These are phyloP conservation scores for Daedalea quercina DNA, from an alignment of 768 basidiomycete genomes.

Conservation along the genomic window DNA sequence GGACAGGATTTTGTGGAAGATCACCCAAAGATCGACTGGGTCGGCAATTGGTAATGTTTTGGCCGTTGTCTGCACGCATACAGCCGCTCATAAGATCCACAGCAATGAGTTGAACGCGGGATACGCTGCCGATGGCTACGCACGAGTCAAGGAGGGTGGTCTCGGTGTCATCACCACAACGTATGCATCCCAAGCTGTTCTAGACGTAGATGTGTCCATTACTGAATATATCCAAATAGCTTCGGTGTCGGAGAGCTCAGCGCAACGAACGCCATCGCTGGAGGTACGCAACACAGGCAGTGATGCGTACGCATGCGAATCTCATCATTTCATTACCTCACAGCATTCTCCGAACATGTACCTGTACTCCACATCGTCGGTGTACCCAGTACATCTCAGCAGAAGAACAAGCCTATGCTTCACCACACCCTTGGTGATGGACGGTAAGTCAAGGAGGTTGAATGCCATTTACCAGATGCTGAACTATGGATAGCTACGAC, in stretches of 20 bases:
- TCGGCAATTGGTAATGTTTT: constrained; percentile 69
- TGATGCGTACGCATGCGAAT: background rate
- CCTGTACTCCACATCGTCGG: constrained; percentile 89
- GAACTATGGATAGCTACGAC: constrained; percentile 49
- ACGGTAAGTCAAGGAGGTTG: constrained; percentile 31
- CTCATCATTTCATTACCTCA: background rate
- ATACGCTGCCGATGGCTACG: constrained; percentile 92
- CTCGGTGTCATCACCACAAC: constrained; percentile 76
- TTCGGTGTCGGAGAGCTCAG: constrained; percentile 95
- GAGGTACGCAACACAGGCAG: constrained; percentile 36
- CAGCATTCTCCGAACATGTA: constrained; percentile 82
- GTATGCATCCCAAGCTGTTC: constrained; percentile 24
- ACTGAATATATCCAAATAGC: constrained; percentile 23
- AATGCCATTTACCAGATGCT: background rate
- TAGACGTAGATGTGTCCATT: background rate
- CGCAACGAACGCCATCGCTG: constrained; percentile 80
- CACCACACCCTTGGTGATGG: constrained; percentile 90
- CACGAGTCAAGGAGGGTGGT: constrained; percentile 71
- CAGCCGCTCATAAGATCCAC: background rate
- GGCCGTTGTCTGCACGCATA: background rate
- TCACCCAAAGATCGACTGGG: constrained; percentile 72
- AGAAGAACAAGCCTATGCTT: constrained; percentile 64
- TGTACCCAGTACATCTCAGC: constrained; percentile 67
- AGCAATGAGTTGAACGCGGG: constrained; percentile 84
- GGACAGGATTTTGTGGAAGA: constrained; percentile 77